Evolutionary conservation across 495 filamentous ascomycete species (phyloP).

Genomic region (Aspergillus incahuasiensis): DNA sequence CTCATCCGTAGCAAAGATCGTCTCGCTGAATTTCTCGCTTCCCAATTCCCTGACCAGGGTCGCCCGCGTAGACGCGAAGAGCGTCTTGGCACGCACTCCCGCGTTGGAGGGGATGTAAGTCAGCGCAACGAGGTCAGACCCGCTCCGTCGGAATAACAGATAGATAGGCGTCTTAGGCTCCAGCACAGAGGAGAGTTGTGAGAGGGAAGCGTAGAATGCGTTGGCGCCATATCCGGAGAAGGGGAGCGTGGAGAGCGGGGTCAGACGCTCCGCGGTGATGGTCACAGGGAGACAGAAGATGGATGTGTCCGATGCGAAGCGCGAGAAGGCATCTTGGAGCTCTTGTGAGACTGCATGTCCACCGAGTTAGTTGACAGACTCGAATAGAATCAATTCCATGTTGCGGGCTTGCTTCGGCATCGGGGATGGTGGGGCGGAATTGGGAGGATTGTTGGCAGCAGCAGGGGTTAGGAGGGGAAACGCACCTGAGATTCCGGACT

Average conservation of each 20-base stretch:
- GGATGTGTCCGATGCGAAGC: constrained; percentile 56
- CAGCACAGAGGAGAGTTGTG: constrained; percentile 65
- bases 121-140: constrained; percentile 61
- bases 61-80: constrained; percentile 84
- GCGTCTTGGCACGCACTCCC: constrained; percentile 90
- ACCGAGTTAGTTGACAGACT: constrained; percentile 3
- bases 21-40: constrained; percentile 77
- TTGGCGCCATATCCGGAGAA: constrained; percentile 35
- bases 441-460: not conserved
- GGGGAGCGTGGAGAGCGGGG: constrained; percentile 56
- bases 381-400: not conserved
- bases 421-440: not conserved
- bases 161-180: constrained; percentile 74
- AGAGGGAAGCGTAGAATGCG: constrained; percentile 56
- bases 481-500: constrained; percentile 82
- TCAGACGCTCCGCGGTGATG: constrained; percentile 71
- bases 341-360: constrained; percentile 67
- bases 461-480: not conserved
- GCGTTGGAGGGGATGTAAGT: constrained; percentile 90
- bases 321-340: constrained; percentile 76
- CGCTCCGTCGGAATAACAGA: constrained; percentile 71
- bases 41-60: constrained; percentile 84
- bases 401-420: not conserved
- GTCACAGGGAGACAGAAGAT: constrained; percentile 77
- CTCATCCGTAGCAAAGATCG: constrained; percentile 70